A percentile compares a stretch with the other conserved stretches of the same genome.
Conservation (phyloP, 768 basidiomycete genomes). For the Kwoniella sp. region DNA sequence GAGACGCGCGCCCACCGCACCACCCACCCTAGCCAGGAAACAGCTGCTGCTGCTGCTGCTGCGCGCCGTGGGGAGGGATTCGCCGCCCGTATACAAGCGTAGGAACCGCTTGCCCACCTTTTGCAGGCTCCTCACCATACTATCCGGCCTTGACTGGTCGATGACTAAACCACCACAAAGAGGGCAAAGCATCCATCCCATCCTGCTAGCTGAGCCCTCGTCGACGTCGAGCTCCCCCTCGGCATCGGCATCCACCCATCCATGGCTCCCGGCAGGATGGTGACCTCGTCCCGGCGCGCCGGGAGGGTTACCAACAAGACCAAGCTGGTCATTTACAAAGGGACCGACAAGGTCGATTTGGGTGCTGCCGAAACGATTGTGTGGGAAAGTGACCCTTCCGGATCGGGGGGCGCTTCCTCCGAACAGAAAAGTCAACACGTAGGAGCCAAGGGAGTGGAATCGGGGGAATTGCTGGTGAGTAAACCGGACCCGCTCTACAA, state of each 20-base stretch:
- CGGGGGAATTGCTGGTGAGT: slow-evolving; percentile 43
- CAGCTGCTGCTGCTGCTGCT: background rate
- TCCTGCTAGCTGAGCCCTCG: background rate
- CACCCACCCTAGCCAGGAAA: background rate
- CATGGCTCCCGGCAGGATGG: slow-evolving; percentile 33
- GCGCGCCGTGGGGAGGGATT: background rate
- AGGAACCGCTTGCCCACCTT: background rate
- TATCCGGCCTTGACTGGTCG: slow-evolving; percentile 11
- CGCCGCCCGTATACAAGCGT: background rate
- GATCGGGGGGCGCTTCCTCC: slow-evolving; percentile 14
- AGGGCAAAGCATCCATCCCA: slow-evolving; percentile 21
- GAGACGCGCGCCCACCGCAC: background rate
- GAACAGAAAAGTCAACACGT: slow-evolving; percentile 42
- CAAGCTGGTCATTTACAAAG: slow-evolving; percentile 36
- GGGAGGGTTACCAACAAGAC: slow-evolving; percentile 47
- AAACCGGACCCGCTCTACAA: slow-evolving; percentile 20
- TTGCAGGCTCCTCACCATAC: slow-evolving; percentile 2
- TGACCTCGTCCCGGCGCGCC: slow-evolving; percentile 36
- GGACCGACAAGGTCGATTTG: slow-evolving; percentile 36
- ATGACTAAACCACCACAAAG: slow-evolving; percentile 6
- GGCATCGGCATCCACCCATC: background rate
- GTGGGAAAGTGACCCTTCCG: slow-evolving; percentile 30
- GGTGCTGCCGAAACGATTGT: slow-evolving; percentile 36
- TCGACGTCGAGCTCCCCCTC: background rate
- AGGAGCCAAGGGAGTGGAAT: slow-evolving; percentile 42